Conservation (phyloP, 306 rosid genomes). For the Styphnolobium japonicum region DNA sequence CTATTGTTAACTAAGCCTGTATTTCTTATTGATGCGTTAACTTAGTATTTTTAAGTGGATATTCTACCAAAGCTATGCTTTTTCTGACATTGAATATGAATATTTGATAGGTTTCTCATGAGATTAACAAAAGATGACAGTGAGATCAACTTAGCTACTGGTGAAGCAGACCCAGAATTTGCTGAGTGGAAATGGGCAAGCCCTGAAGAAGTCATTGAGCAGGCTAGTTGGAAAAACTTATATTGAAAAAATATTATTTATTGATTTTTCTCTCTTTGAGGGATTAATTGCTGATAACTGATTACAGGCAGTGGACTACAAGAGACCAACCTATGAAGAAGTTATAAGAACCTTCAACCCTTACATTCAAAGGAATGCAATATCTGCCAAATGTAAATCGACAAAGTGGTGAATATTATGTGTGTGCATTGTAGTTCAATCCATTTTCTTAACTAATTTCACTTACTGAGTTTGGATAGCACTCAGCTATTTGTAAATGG, state of each 20-base stretch:
- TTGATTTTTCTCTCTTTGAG: not conserved
- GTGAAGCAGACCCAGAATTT: conserved; percentile 89
- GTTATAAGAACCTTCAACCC: conserved; percentile 79
- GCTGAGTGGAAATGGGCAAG: conserved; percentile 98
- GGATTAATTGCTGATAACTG: conserved; percentile 19
- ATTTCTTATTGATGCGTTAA: not conserved
- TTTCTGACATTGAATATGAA: conserved; percentile 18
- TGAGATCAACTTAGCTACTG: conserved; percentile 78
- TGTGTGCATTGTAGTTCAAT: conserved; percentile 35
- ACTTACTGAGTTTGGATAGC: conserved; percentile 37
- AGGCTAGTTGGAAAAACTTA: conserved; percentile 44
- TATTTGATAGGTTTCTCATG: conserved; percentile 79
- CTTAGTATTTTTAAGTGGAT: not conserved
- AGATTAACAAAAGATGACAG: conserved; percentile 66
- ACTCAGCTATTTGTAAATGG: conserved; percentile 61
- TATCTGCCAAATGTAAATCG: conserved; percentile 81
- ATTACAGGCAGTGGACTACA: conserved; percentile 95
- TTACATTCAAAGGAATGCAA: conserved; percentile 54
- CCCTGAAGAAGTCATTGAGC: conserved; percentile 86
- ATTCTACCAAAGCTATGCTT: not conserved
- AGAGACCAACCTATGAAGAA: conserved; percentile 93
- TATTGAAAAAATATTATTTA: not conserved
- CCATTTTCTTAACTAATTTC: conserved; percentile 37
- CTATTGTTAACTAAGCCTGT: not conserved
- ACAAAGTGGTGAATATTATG: conserved; percentile 76